Evolutionary conservation across 2,329 filamentous ascomycete species (phyloP).

Genomic region (Aspergillus floridensis): DNA sequence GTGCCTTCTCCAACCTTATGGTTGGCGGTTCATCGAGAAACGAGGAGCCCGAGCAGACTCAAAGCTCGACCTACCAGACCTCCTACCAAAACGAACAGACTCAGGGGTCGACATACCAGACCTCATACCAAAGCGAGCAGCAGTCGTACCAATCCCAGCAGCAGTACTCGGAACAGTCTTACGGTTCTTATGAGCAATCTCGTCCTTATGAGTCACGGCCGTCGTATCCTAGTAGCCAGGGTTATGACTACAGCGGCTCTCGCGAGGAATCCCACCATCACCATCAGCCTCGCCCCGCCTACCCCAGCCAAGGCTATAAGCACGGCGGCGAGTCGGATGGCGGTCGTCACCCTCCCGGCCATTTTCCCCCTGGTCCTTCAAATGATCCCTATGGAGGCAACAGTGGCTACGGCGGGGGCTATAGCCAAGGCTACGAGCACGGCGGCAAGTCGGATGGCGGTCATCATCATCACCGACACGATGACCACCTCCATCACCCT

Average conservation of each 20-base stretch:
- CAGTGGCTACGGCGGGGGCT: neutral
- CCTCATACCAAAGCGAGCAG: constrained; percentile 11
- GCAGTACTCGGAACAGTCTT: neutral
- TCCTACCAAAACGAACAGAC: constrained; percentile 3
- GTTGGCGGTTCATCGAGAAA: constrained; percentile 27
- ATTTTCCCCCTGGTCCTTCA: constrained; percentile 1
- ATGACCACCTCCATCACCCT: constrained; percentile 5
- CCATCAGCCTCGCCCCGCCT: neutral
- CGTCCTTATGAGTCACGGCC: neutral
- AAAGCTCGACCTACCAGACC: constrained; percentile 5
- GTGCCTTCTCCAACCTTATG: constrained; percentile 30
- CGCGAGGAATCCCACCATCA: neutral
- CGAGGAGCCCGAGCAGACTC: constrained; percentile 4
- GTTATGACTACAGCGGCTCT: neutral
- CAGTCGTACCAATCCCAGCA: constrained; percentile 6
- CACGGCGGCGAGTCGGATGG: neutral
- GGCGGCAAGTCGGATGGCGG: neutral
- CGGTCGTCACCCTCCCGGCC: neutral
- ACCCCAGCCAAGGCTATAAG: neutral
- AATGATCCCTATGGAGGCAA: constrained; percentile 3
- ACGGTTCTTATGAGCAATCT: neutral
- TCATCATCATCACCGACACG: constrained; percentile 1
- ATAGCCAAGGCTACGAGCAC: neutral
- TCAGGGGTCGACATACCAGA: neutral
- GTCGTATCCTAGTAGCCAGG: neutral